Conservation (phyloP, 106 monocot genomes). For the Ottelia alismoides region DNA sequence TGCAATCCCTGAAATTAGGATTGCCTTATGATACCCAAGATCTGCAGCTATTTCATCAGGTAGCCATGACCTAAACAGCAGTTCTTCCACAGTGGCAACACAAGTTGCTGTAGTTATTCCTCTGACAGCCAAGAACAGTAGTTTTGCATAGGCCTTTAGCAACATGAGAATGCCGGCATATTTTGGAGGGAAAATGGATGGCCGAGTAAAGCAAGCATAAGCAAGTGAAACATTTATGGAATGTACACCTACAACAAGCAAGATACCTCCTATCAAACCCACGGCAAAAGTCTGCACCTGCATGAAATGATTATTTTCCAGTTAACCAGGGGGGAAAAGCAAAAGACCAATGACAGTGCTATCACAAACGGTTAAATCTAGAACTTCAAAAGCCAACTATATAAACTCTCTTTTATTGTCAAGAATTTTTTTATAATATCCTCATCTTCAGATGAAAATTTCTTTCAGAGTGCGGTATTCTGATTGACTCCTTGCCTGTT, state of each 20-base stretch:
- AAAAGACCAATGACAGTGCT: too few species aligned
- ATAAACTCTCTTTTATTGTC: too few species aligned
- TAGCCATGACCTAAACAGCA: conserved; percentile 89
- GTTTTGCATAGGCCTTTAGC: conserved; percentile 36
- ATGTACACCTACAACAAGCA: conserved; percentile 53
- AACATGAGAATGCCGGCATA: conserved; percentile 19
- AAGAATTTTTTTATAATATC: too few species aligned
- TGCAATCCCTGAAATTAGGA: conserved; percentile 55
- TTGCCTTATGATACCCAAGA: conserved; percentile 47
- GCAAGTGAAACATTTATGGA: conserved; percentile 61
- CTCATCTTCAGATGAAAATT: too few species aligned
- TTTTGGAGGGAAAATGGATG: conserved; percentile 17
- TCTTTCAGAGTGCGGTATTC: too few species aligned
- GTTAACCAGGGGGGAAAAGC: too few species aligned
- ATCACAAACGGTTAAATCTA: too few species aligned
- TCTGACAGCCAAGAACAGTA: conserved; percentile 32
- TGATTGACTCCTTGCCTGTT: too few species aligned
- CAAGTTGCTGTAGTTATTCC: conserved; percentile 38
- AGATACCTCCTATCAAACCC: conserved; percentile 58
- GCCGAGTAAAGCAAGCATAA: conserved; percentile 31
- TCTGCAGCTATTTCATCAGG: conserved; percentile 73
- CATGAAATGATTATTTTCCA: too few species aligned
- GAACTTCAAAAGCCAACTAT: too few species aligned
- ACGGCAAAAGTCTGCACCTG: conserved; percentile 49
- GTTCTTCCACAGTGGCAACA: conserved; percentile 59